Evolutionary conservation across 2,329 filamentous ascomycete genomes (phyloP).

Genomic region (Exophiala lecanii-corni): DNA sequence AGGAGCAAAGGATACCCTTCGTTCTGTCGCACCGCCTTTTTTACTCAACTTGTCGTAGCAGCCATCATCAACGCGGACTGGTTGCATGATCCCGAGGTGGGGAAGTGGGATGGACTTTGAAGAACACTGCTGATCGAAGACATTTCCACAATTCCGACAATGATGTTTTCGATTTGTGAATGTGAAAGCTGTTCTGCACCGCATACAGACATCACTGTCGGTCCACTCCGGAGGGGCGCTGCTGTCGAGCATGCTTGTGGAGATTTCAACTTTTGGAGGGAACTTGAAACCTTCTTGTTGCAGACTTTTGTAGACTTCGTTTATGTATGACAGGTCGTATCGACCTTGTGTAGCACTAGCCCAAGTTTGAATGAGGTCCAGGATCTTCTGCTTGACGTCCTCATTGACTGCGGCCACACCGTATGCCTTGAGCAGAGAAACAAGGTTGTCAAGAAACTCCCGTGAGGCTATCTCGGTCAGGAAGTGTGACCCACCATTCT

Average conservation of each 20-base stretch:
- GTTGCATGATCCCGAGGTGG: conserved; percentile 84
- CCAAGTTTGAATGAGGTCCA: conserved; percentile 93
- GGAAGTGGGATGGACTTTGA: conserved; percentile 82
- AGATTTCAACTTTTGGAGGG: conserved; percentile 76
- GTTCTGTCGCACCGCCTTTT: conserved; percentile 39
- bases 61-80: conserved; percentile 92
- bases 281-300: conserved; percentile 85
- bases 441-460: conserved; percentile 97
- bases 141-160: conserved; percentile 95
- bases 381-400: conserved; percentile 82
- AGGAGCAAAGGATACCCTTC: conserved; percentile 35
- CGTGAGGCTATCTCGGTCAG: conserved; percentile 90
- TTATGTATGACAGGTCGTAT: conserved; percentile 77
- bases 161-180: conserved; percentile 99
- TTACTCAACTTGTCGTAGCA: conserved; percentile 87
- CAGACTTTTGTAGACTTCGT: conserved; percentile 76
- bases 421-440: conserved; percentile 79
- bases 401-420: conserved; percentile 70
- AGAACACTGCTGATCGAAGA: conserved; percentile 94
- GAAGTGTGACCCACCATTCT: conserved; percentile 95
- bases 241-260: conserved; percentile 97
- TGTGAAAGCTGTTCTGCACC: conserved; percentile 89
- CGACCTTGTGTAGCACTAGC: conserved; percentile 82
- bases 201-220: conserved; percentile 98
- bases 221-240: conserved; percentile 95